These are phyloP conservation scores for Cytospora mali DNA, from an alignment of 2,329 filamentous ascomycete genomes.

Conservation along the genomic window DNA sequence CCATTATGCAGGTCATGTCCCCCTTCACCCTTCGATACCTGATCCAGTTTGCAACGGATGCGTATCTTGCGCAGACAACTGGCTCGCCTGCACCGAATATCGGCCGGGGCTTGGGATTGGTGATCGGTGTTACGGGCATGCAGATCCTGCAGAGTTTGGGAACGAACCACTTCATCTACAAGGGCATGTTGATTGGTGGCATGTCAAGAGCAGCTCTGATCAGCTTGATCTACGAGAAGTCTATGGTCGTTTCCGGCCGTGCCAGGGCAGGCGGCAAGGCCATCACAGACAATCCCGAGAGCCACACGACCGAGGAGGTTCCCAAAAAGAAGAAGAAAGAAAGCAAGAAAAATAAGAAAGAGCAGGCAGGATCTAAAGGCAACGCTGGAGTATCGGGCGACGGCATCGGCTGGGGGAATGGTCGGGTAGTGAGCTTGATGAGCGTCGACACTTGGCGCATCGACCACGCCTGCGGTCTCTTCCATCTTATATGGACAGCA, in stretches of 20 bases:
- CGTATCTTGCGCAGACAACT: constrained; percentile 65
- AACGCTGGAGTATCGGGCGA: constrained; percentile 62
- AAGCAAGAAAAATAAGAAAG: constrained; percentile 35
- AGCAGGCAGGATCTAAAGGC: constrained; percentile 36
- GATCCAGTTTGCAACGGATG: constrained; percentile 81
- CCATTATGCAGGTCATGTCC: constrained; percentile 76
- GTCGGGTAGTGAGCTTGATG: constrained; percentile 90
- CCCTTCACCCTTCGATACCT: constrained; percentile 86
- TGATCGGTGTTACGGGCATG: constrained; percentile 83
- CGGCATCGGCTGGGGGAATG: constrained; percentile 87
- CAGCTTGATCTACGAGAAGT: constrained; percentile 86
- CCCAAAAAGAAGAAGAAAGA: constrained; percentile 38
- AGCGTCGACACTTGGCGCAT: constrained; percentile 92
- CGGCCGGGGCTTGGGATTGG: constrained; percentile 76
- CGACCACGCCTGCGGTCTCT: constrained; percentile 83
- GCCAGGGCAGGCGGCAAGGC: constrained; percentile 77
- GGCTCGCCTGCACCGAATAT: constrained; percentile 65
- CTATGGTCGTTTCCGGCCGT: constrained; percentile 83
- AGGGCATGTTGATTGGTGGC: constrained; percentile 88
- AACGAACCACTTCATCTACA: constrained; percentile 90
- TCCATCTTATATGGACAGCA: constrained; percentile 89
- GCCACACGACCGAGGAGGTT: constrained; percentile 51
- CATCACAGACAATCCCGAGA: constrained; percentile 34
- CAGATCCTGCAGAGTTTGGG: constrained; percentile 79
- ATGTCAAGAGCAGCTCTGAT: constrained; percentile 82